Base-by-base conservation (phyloP, 2,329 filamentous ascomycete species). In the Chaetomiaceae sp. region DNA sequence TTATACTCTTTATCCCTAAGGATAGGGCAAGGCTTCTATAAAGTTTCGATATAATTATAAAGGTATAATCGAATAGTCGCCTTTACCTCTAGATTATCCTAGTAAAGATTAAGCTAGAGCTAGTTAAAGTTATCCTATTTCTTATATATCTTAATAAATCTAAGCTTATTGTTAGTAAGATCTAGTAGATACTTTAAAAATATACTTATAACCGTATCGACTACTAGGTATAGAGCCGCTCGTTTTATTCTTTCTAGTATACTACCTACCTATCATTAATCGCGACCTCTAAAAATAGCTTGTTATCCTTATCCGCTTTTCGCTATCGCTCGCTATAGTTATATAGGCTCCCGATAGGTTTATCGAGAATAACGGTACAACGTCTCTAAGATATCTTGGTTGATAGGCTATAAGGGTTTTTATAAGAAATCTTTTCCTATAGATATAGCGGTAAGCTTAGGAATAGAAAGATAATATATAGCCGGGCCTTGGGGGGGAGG, bases 251-350 rank as follows among this genome's bases (percentile, higher is more conserved):
- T 13, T 34, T 48, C 16, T 9, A n/a, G 18, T 20, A 23, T 10
- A 48, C 46, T 27, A 11, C 36, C 36, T 27, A 18, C 27, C 6
- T 41, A 34, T 48, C 27, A 27, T 48, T n/a, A 14, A 41, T 14
- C 2, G 41, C 9, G 2, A 18, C 18, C 2, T 25, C 36, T 5
- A 32, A 23, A 6, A 41, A 33, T 14, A 48, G 18, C 36, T 48
- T n/a, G 16, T 48, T n/a, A 18, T 48, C 46, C 16, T 48, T 21
- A 8, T 48, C 46, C 34, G 46, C 46, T 48, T 32, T 41, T 41
- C 37, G 46, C 32, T 48, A 27, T 41, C 36, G 36, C 36, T 48
- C 27, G 27, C 9, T 41, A 23, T 27, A 27, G 25, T 48, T 13
- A 27, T 9, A 5, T 25, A 48, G 11, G 18, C 25, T 29, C 8